Conservation (phyloP, 2,329 filamentous ascomycete species). For the Stachybotrys echinatus region DNA sequence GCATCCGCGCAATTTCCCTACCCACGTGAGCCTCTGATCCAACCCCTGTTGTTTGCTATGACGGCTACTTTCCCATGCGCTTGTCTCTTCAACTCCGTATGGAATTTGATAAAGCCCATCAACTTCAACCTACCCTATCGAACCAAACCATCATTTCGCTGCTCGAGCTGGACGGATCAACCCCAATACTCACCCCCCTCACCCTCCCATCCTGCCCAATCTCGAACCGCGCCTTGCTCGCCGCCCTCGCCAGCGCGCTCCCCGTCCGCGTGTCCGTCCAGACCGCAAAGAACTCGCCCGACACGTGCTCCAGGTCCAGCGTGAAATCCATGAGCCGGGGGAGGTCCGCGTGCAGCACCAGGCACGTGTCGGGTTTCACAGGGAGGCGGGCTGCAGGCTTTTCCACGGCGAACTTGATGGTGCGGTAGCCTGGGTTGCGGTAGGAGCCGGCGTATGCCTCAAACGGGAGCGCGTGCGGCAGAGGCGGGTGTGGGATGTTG, state of each 20-base stretch:
- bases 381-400: slow-evolving; percentile 1
- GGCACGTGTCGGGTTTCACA: slow-evolving; percentile 1
- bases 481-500: background rate
- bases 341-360: slow-evolving; percentile 2
- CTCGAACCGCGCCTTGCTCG: background rate
- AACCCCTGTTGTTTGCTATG: too few relatives aligned
- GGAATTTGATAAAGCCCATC: too few relatives aligned
- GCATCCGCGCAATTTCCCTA: too few relatives aligned
- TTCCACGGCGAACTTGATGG: slow-evolving; percentile 2
- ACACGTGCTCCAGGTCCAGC: slow-evolving; percentile 8
- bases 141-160: background rate
- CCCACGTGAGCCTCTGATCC: too few relatives aligned
- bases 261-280: slow-evolving; percentile 1
- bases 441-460: slow-evolving; percentile 17
- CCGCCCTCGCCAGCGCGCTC: background rate
- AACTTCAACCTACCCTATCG: too few relatives aligned
- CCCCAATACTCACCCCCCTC: background rate
- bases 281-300: slow-evolving; percentile 7
- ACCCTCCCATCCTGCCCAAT: background rate
- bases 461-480: slow-evolving; percentile 23
- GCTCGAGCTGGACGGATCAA: too few relatives aligned
- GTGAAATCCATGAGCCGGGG: background rate
- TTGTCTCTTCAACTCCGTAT: too few relatives aligned
- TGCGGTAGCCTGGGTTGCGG: slow-evolving; percentile 19
- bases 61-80: too few relatives aligned